Conservation (phyloP, 495 filamentous ascomycete species). For the Neurospora sp. region DNA sequence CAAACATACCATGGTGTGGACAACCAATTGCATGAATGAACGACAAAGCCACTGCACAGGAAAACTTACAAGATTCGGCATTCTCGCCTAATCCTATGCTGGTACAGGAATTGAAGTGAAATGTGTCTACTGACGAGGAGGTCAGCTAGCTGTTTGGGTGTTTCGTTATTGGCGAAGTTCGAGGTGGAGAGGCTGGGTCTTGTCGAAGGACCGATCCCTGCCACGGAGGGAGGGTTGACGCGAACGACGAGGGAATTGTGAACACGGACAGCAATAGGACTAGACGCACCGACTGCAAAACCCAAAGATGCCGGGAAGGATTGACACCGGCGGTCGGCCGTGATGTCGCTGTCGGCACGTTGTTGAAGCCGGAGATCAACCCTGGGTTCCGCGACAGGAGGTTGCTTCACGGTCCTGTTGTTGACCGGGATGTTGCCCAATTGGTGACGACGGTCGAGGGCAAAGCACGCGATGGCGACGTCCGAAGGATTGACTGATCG, state of each 20-base stretch:
- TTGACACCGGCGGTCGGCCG: conserved; percentile 1
- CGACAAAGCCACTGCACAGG: neutral
- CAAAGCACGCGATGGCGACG: neutral
- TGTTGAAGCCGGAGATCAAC: neutral
- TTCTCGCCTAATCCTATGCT: conserved; percentile 9
- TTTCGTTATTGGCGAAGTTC: neutral
- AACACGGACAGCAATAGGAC: neutral
- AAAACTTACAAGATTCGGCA: neutral
- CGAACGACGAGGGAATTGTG: neutral
- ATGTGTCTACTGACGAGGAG: neutral
- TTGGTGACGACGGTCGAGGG: neutral
- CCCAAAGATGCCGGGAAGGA: neutral
- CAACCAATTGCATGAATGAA: neutral
- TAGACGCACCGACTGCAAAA: neutral
- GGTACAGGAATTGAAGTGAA: conserved; percentile 14
- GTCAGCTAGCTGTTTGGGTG: neutral
- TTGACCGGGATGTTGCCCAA: neutral
- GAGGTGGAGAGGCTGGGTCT: neutral
- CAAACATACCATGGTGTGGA: neutral
- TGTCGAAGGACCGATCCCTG: neutral
- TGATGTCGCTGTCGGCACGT: neutral
- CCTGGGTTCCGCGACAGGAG: neutral
- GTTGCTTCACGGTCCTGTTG: neutral
- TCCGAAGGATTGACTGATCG: conserved; percentile 3
- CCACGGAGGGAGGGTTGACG: neutral